Percentiles rank a stretch among this genome's conserved stretches.
These are phyloP conservation scores for Circinella umbellata DNA, from an alignment of 371 early-diverging fungal genomes.

Conservation along the genomic window DNA sequence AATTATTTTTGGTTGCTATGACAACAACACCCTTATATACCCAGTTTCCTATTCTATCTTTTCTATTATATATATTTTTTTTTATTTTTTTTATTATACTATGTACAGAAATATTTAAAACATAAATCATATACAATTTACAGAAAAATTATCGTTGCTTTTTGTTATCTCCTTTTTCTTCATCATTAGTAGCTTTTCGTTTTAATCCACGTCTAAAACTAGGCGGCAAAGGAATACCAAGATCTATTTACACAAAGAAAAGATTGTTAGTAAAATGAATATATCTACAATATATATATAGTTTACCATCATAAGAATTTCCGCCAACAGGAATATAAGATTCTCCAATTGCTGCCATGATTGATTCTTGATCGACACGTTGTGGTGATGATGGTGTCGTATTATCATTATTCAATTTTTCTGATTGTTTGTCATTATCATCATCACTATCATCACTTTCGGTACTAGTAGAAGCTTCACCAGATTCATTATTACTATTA, in stretches of 20 bases:
- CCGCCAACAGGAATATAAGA: not conserved
- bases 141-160: not conserved
- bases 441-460: not conserved
- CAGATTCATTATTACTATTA: too few species aligned
- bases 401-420: not conserved
- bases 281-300: not conserved
- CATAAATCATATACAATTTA: not conserved
- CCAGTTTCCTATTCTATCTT: not conserved
- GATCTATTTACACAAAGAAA: not conserved
- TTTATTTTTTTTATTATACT: not conserved
- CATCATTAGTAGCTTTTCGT: not conserved
- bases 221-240: not conserved
- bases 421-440: not conserved
- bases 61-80: not conserved
- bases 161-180: not conserved
- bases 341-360: not conserved
- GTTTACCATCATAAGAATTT: not conserved
- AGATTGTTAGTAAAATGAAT: not conserved
- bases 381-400: not conserved
- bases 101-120: not conserved
- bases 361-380: not conserved
- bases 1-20: too few species aligned
- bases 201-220: constrained; percentile 2
- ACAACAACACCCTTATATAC: too few species aligned
- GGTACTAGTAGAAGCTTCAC: not conserved